phyloP scores from a whole-genome alignment of 176 grass and related monocot species.

The Avena atlantica region DNA sequence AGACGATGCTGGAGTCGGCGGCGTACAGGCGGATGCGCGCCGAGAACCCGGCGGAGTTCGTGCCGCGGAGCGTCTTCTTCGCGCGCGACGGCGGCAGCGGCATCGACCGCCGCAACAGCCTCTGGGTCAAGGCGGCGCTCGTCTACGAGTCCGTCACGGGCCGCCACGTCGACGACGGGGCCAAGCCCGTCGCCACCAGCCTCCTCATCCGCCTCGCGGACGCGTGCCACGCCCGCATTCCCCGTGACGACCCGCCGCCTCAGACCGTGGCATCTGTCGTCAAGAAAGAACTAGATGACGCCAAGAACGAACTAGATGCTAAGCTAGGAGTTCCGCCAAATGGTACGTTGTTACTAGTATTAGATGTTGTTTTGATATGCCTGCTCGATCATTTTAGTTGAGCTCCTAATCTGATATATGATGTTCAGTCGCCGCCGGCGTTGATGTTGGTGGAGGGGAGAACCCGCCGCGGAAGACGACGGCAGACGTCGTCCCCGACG shows the following conservation, averaged over 20 bases:
- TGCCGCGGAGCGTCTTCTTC: conserved; percentile 45
- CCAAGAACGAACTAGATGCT: background rate
- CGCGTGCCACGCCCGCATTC: background rate
- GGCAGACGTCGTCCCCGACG: background rate
- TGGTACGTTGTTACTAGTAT: background rate
- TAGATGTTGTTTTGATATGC: too few relatives aligned
- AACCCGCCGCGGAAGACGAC: background rate
- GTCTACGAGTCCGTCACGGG: conserved; percentile 50
- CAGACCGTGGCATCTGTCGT: too few relatives aligned
- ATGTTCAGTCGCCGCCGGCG: background rate
- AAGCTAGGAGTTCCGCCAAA: background rate
- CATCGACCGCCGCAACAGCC: conserved; percentile 52
- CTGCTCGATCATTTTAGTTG: background rate
- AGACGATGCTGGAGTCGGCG: background rate
- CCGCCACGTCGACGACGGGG: conserved; percentile 4
- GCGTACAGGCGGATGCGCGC: conserved; percentile 34
- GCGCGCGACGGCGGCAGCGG: background rate
- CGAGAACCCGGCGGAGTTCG: conserved; percentile 44
- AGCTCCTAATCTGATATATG: background rate
- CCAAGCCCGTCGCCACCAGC: background rate
- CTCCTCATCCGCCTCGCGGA: conserved; percentile 39
- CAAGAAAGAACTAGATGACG: too few relatives aligned
- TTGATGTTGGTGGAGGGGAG: background rate
- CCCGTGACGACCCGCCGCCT: background rate
- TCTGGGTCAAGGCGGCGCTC: conserved; percentile 54